Base-by-base conservation (phyloP, 768 basidiomycete species). In the Hygrocybe punicea region DNA sequence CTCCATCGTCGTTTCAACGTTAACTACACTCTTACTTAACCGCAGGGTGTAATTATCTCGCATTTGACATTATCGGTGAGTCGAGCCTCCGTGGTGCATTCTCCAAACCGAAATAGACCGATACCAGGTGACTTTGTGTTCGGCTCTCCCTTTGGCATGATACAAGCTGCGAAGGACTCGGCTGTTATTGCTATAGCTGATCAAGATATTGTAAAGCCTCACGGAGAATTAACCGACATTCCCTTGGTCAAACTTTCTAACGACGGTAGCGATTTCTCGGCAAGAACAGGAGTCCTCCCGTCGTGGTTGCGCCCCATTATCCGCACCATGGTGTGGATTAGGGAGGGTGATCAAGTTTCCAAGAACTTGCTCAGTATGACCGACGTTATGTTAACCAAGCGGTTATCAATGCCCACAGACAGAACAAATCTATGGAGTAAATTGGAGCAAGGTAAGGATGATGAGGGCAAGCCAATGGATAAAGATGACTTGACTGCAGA, bases 141-240 rank as follows among this genome's bases (percentile, higher is more conserved):
- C 62, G 93, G 93, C 1, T 82, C 83, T 2, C 89, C 93, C 0
- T 96, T 96, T 63, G 91, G 91, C 16, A 96, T 96, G 93, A 76
- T 95, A 58, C 65, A 81, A 53, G 81, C 86, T 6, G 86, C 81
- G 23, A 83, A 83, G 53, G 91, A 94, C 65, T 77, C 82, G 7
- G 90, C 88, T 2, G 76, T 84, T 4, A 86, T 89, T 2, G 86
- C 88, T 4, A 77, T 78, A 17, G 76, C 81, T 39, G 81, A 81
- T 21, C 61, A 79, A 55, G 74, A 76, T n/a, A 84, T 80, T 3
- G 84, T 87, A 76, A 68, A 76, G 6, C 75, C 77, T 2, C 84
- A 83, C 45, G 84, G 86, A 24, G 76, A 73, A 4, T 71, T 77
- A 13, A 66, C 65, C 14, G 74, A 84, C 61, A 84, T 93, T 44